Conservation (phyloP, 2,329 filamentous ascomycete genomes). For the Fusarium equiseti region DNA sequence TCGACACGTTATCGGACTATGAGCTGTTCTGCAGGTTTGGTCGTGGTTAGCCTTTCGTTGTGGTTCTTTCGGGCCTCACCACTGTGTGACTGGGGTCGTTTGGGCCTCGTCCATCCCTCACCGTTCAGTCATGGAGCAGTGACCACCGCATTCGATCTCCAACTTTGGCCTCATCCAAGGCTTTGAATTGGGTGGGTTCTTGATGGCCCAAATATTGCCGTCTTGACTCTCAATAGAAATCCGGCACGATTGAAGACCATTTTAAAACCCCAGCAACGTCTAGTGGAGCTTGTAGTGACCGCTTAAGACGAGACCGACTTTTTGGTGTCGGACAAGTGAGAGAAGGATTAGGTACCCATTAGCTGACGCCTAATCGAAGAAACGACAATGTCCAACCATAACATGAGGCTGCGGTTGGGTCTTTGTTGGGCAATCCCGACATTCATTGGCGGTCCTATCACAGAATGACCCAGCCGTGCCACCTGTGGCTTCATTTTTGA, state of each 20-base stretch:
- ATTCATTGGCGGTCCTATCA: conserved; percentile 19
- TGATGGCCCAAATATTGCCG: conserved; percentile 21
- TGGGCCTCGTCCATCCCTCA: conserved; percentile 36
- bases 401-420: conserved; percentile 41
- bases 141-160: conserved; percentile 36
- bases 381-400: conserved; percentile 36
- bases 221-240: conserved; percentile 37
- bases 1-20: conserved; percentile 34
- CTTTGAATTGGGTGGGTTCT: conserved; percentile 19
- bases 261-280: conserved; percentile 25
- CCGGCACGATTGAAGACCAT: conserved; percentile 24
- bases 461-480: conserved; percentile 27
- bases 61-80: conserved; percentile 38
- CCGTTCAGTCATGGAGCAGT: conserved; percentile 28
- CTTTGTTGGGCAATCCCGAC: conserved; percentile 35
- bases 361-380: conserved; percentile 39
- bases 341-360: conserved; percentile 39
- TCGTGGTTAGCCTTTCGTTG: conserved; percentile 21
- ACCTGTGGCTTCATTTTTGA: conserved; percentile 28
- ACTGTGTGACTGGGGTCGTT: conserved; percentile 20
- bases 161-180: conserved; percentile 23
- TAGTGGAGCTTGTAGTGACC: conserved; percentile 41
- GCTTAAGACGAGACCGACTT: conserved; percentile 45
- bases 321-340: conserved; percentile 36
- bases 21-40: conserved; percentile 29